Evolutionary conservation across 2,329 filamentous ascomycete genomes (phyloP), one percentile per base, ranked within the genome.

Genomic region (Epichloe sylvatica): DNA sequence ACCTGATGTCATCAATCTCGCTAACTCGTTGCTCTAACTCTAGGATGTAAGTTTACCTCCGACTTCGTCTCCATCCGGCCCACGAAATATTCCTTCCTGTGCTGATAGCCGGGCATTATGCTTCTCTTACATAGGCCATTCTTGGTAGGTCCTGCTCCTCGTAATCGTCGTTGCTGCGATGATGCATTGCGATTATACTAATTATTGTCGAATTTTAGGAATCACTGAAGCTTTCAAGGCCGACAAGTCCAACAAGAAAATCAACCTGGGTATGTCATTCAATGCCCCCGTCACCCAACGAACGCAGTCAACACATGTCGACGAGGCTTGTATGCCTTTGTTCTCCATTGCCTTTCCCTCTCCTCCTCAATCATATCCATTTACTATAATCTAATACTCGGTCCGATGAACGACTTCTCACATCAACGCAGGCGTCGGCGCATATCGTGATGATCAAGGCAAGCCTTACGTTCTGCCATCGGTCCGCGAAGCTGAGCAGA

Each of bases 141-240:
- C 76, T 89, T 52, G 84, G 82, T 85, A 77, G 60, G 76, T 54
- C 50, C 51, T 50, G 23, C 46, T 44, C 51, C 53, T 38, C 49
- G 5, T 42, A 23, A 23, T 13, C 11, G 13, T 34, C 1, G 4
- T 42, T 25, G 21, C 1, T 11, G 35, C 37, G 25, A 9, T 25
- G 21, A 7, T 12, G 12, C 47, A 41, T 52, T 52, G 46, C 50
- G 36, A 40, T 2, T 60, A 64, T 61, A 63, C 54, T 51, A 3
- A 30, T 21, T 23, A 2, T 40, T 49, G 42, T 47, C 30, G 6
- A 25, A 46, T 48, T 47, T 21, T 57, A 83, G 84, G 86, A 68
- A 89, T 98, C 72, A 97, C 92, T 55, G 92, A 98, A 75, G 92
- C 92, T 54, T 98, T 92, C 85, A 98, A 97, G 79, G 90, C 90